Base-by-base conservation (phyloP, 345 rosid genomes). In the Cochlearia excelsa region DNA sequence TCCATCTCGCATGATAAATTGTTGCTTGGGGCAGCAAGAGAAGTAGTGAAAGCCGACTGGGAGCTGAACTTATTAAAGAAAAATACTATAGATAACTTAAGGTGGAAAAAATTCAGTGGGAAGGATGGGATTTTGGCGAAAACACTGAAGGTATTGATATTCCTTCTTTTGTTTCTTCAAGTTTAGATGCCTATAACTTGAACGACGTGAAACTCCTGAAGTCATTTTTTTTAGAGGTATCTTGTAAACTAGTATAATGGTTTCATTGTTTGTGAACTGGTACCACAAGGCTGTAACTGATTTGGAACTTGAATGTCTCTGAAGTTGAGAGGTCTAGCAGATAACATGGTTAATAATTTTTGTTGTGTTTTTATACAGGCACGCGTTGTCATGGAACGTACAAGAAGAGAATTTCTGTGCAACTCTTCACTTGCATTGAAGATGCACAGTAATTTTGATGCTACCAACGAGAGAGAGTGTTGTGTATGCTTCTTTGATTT, bases 1-100 rank as follows among this genome's bases (percentile, higher is more conserved):
- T 94, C 99, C 57, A 82, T 94, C 57, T 94, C 99, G 41, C 96
- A 94, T 75, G 99, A 94, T 75, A 94, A 85, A 78, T 59, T 87
- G 50, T 76, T 90, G 86, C 96, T 94, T 66, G 99, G 99, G 62
- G 99, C 99, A 6, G 97, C 99, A 54, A 94, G 99, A 75, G 99
- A 90, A 73, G 96, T 95, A 1, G 99, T 94, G 42, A 90, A 70
- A 83, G 99, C 99, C 43, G 85, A 80, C 33, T 94, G 97, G 97
- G 97, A 94, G 68, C 84, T 94, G 49, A 85, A 78, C 74, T 86
- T 94, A 66, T 77, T 90, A 67, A 90, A 80, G 82, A 90, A 81
- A 64, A 75, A 82, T 61, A 80, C 83, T 59, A 23, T 48, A 34
- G 81, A 90, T 73, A 90, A 94, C 79, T 79, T 85, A 66, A 80